Conservation (phyloP, 306 rosid species). For the Corylus heterophylla region DNA sequence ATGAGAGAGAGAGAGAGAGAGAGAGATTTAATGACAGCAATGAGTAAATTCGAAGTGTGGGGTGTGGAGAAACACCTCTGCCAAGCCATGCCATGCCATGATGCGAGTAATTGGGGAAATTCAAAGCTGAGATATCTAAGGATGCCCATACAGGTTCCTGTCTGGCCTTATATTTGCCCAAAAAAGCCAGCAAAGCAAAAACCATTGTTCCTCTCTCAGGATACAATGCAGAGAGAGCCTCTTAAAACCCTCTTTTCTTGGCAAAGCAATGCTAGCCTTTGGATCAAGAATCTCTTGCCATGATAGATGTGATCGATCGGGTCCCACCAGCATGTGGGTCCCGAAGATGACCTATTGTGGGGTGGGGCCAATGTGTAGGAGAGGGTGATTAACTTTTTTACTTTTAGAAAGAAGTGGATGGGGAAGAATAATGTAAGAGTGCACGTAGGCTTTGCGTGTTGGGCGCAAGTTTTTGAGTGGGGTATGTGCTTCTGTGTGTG, state of each 20-base stretch:
- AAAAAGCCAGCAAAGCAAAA: constrained; percentile 28
- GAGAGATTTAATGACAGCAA: constrained; percentile 24
- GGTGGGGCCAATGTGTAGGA: too few species aligned
- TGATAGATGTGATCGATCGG: constrained; percentile 8
- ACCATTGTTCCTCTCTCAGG: background rate
- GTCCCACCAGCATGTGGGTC: constrained; percentile 4
- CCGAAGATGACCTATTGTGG: too few species aligned
- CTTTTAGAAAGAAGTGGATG: constrained; percentile 26
- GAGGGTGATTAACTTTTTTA: background rate
- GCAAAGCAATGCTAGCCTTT: constrained; percentile 24
- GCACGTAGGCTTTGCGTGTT: constrained; percentile 87
- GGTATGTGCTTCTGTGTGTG: constrained; percentile 14
- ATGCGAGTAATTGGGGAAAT: constrained; percentile 38
- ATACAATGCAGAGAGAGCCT: constrained; percentile 30
- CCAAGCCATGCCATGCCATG: constrained; percentile 36
- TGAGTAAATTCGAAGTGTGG: constrained; percentile 37
- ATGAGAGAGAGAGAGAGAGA: constrained; percentile 17
- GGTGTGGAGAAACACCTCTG: constrained; percentile 26
- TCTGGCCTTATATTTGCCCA: constrained; percentile 50
- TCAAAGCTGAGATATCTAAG: constrained; percentile 43
- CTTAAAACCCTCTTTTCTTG: constrained; percentile 9
- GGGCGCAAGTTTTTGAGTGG: constrained; percentile 55
- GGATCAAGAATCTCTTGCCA: constrained; percentile 34
- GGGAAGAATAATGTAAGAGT: constrained; percentile 60
- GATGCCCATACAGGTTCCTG: constrained; percentile 40